Evolutionary conservation across 305 asterid genomes (phyloP), one percentile per base, ranked within the genome.

Genomic region (Fraxinus baroniana): DNA sequence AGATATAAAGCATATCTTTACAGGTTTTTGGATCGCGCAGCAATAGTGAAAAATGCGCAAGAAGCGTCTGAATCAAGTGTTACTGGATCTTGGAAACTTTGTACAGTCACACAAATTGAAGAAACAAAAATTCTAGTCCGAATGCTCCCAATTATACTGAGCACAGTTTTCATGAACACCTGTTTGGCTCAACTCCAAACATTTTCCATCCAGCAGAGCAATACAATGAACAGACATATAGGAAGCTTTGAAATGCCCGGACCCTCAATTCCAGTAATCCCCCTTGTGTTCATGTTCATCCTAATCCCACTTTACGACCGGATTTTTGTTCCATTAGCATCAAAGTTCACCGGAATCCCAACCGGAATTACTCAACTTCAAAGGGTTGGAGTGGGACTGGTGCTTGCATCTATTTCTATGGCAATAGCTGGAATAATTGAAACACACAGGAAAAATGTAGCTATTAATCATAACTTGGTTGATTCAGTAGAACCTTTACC

Each of bases 141-240:
- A 12, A 90, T 93, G 96, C 86, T 93, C 9, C 97, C 95, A 26
- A 86, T 93, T 77, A 88, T 93, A 60, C 36, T 90, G 62, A 93
- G 92, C 86, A 92, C 93, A 0, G 81, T 92, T 49, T 91, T 93
- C 90, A 90, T 92, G 96, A 92, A 93, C 89, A 93, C 94, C 3
- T 91, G 96, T 81, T 80, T 93, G 79, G 96, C 97, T 78, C 97
- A 93, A 81, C 96, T 93, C 77, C 96, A 90, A 49, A 93, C 96
- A 15, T 92, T 93, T 77, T 82, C 93, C 62, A 84, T 92, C 86
- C 93, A 93, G 81, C 97, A 93, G 83, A 89, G 93, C 88, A 87
- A 78, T 13, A 93, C 96, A 35, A 84, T 87, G 88, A 84, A 92
- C 86, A 86, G 92, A 89, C 87, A 75, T 24, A 80, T 93, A 28